Conservation (phyloP, 352 stramenopile genomes). For the Phytophthora melonis region DNA sequence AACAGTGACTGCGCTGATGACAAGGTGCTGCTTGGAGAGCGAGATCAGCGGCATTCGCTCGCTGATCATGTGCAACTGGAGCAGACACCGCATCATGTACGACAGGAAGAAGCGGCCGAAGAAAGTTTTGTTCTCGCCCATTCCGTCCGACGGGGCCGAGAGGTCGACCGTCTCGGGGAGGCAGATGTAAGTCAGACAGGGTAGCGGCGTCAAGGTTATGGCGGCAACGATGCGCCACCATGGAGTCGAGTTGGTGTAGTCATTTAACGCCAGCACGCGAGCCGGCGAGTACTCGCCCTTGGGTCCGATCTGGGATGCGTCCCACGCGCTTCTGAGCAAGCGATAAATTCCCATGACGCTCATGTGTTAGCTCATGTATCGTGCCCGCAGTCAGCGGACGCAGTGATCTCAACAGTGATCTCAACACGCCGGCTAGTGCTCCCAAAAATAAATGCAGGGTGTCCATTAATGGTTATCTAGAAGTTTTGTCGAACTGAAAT, state of each 20-base stretch:
- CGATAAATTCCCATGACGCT: not conserved
- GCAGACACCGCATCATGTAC: slow-evolving; percentile 27
- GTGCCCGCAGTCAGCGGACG: too few species aligned
- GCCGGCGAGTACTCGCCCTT: slow-evolving; percentile 10
- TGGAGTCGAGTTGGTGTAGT: slow-evolving; percentile 1
- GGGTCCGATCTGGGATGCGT: slow-evolving; percentile 16
- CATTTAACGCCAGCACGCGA: slow-evolving; percentile 7
- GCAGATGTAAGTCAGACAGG: slow-evolving; percentile 19
- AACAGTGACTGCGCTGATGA: slow-evolving; percentile 13
- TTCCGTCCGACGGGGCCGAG: too few species aligned
- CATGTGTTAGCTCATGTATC: too few species aligned
- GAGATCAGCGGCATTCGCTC: slow-evolving; percentile 13
- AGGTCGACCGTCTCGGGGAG: slow-evolving; percentile 17
- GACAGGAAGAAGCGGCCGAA: slow-evolving; percentile 31
- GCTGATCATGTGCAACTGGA: slow-evolving; percentile 26
- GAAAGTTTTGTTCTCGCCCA: slow-evolving; percentile 25
- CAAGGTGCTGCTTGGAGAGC: slow-evolving; percentile 18
- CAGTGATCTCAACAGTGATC: too few species aligned
- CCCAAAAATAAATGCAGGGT: too few species aligned
- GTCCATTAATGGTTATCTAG: too few species aligned
- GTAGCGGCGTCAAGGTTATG: slow-evolving; percentile 17
- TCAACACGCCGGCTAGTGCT: too few species aligned
- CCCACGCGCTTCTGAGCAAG: not conserved
- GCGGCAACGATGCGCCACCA: slow-evolving; percentile 10
- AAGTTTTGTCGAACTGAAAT: too few species aligned